Conservation (phyloP, 208 protist species). For the Angomonas ambiguus region DNA sequence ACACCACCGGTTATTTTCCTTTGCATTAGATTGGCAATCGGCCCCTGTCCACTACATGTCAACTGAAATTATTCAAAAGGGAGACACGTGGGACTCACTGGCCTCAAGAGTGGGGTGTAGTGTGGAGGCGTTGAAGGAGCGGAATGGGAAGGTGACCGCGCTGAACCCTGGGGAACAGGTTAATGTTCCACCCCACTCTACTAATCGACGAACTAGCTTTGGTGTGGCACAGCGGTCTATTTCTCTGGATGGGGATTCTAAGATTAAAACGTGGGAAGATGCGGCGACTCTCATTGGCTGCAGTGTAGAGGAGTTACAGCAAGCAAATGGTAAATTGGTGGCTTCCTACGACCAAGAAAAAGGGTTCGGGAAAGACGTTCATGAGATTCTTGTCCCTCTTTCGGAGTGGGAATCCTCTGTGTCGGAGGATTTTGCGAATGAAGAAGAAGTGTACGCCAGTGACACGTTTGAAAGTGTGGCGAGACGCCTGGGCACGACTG, state of each 20-base stretch:
- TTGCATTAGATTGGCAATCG: conserved; percentile 86
- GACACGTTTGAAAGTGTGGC: conserved; percentile 63
- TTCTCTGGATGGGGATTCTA: conserved; percentile 22
- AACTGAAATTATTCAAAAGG: conserved; percentile 37
- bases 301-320: conserved; percentile 81
- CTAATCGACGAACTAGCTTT: conserved; percentile 50
- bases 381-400: conserved; percentile 59
- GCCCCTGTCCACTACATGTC: conserved; percentile 55
- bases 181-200: conserved; percentile 43
- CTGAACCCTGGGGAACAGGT: conserved; percentile 40
- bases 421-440: conserved; percentile 42
- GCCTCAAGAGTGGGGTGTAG: conserved; percentile 52
- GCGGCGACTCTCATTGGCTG: conserved; percentile 69
- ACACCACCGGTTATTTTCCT: conserved; percentile 89
- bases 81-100: conserved; percentile 61
- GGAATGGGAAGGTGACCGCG: conserved; percentile 37
- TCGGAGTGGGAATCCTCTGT: conserved; percentile 34
- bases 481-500: conserved; percentile 41
- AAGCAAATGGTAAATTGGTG: conserved; percentile 58
- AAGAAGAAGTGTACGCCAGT: conserved; percentile 46
- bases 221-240: conserved; percentile 37
- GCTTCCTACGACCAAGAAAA: conserved; percentile 40
- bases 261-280: conserved; percentile 47
- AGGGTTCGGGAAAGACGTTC: conserved; percentile 47
- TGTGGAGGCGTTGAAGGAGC: conserved; percentile 33